phyloP scores from a whole-genome alignment of 805 yeast genomes.

The Yarrowia sp. region DNA sequence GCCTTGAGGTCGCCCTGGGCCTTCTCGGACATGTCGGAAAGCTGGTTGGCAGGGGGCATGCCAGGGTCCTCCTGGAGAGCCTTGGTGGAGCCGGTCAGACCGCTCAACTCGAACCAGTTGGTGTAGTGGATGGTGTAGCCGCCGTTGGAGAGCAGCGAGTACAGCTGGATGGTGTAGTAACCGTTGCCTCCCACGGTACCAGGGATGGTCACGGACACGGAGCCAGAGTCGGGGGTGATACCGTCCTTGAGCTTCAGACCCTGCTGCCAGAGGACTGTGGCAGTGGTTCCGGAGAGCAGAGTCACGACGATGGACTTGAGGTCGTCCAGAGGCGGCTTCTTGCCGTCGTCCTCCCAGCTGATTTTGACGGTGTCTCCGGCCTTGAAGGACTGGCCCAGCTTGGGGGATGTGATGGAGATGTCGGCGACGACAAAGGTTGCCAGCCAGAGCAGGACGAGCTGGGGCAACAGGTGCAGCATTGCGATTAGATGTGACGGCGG shows the following conservation, averaged over 20 bases:
- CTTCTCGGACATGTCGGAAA: slow-evolving; percentile 42
- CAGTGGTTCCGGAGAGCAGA: slow-evolving; percentile 62
- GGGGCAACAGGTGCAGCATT: slow-evolving; percentile 27
- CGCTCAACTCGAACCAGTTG: slow-evolving; percentile 59
- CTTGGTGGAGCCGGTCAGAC: slow-evolving; percentile 63
- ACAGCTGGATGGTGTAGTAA: slow-evolving; percentile 67
- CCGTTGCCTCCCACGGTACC: slow-evolving; percentile 59
- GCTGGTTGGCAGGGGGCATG: slow-evolving; percentile 44
- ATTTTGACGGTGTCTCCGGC: slow-evolving; percentile 43
- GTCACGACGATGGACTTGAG: slow-evolving; percentile 50
- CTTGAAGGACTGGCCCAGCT: slow-evolving; percentile 42
- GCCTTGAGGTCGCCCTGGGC: slow-evolving; percentile 46
- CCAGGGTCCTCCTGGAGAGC: slow-evolving; percentile 50
- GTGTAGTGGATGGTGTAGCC: slow-evolving; percentile 65
- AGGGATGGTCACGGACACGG: slow-evolving; percentile 16
- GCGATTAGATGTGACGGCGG: not conserved
- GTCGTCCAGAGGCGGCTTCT: slow-evolving; percentile 47
- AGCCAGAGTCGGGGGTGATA: not conserved
- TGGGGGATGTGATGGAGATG: slow-evolving; percentile 47
- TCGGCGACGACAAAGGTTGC: slow-evolving; percentile 45
- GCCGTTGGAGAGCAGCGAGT: slow-evolving; percentile 44
- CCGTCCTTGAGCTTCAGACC: slow-evolving; percentile 13
- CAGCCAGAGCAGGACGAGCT: slow-evolving; percentile 25
- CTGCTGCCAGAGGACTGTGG: not conserved
- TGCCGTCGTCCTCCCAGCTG: slow-evolving; percentile 58